Evolutionary conservation across 2,329 filamentous ascomycete species (phyloP).

Genomic region (Fusarium pseudocircinatum): DNA sequence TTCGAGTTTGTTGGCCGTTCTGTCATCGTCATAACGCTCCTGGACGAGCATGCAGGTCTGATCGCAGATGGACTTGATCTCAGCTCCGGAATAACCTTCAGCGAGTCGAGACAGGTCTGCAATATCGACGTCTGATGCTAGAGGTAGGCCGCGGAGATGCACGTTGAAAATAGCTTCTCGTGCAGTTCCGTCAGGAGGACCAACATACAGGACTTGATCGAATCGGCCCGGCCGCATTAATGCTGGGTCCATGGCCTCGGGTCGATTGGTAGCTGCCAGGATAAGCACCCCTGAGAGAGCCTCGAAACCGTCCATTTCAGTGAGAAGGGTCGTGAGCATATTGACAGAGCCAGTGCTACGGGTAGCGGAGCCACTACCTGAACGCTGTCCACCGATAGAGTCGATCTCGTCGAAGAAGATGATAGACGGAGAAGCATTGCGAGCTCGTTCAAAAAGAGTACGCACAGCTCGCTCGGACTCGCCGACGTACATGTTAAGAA

Average conservation of each 20-base stretch:
- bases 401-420: conserved; percentile 99
- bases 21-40: conserved; percentile 47
- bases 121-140: conserved; percentile 72
- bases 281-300: conserved; percentile 83
- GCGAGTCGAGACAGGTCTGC: conserved; percentile 69
- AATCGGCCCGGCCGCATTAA: conserved; percentile 87
- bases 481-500: conserved; percentile 96
- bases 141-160: conserved; percentile 68
- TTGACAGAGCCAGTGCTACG: conserved; percentile 69
- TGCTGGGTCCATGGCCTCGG: conserved; percentile 85
- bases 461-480: conserved; percentile 90
- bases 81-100: conserved; percentile 86
- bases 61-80: conserved; percentile 70
- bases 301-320: conserved; percentile 96
- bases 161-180: conserved; percentile 80
- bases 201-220: conserved; percentile 86
- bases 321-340: conserved; percentile 87
- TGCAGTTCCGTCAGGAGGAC: conserved; percentile 77
- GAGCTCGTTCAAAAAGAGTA: conserved; percentile 85
- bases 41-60: conserved; percentile 56
- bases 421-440: conserved; percentile 87
- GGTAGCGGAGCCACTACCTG: conserved; percentile 53
- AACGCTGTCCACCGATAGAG: conserved; percentile 72
- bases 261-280: conserved; percentile 90
- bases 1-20: conserved; percentile 45